These are phyloP conservation scores for Colletotrichum trifolii DNA, from an alignment of 2,329 filamentous ascomycete genomes.

Conservation along the genomic window DNA sequence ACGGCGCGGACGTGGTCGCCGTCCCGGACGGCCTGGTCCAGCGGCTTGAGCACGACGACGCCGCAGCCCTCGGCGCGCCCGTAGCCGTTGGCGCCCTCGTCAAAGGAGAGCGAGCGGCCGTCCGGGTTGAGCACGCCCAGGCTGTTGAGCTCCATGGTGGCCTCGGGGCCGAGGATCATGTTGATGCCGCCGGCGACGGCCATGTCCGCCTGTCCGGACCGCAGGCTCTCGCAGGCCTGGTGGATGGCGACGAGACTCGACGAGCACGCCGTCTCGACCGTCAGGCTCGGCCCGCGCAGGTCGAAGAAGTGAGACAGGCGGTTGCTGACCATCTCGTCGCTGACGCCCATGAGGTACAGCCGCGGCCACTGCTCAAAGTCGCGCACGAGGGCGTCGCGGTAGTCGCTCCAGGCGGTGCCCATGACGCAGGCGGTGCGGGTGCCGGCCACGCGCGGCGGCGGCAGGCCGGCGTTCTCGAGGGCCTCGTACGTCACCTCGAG, in stretches of 20 bases:
- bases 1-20: slow-evolving; percentile 52
- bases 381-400: slow-evolving; percentile 44
- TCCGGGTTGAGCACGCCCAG: slow-evolving; percentile 50
- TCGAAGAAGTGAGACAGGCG: slow-evolving; percentile 60
- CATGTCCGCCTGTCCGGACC: slow-evolving; percentile 39
- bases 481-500: slow-evolving; percentile 40
- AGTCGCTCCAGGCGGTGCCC: slow-evolving; percentile 18
- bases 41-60: slow-evolving; percentile 55
- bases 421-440: slow-evolving; percentile 26
- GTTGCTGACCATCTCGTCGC: slow-evolving; percentile 49
- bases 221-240: slow-evolving; percentile 47
- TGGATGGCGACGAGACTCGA: slow-evolving; percentile 59
- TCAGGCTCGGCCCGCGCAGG: slow-evolving; percentile 57
- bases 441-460: slow-evolving; percentile 12
- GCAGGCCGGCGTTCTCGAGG: slow-evolving; percentile 38
- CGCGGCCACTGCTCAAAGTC: slow-evolving; percentile 44
- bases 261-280: slow-evolving; percentile 63
- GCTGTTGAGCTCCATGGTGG: slow-evolving; percentile 23
- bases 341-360: slow-evolving; percentile 54
- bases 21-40: slow-evolving; percentile 54
- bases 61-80: slow-evolving; percentile 24
- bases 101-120: slow-evolving; percentile 29
- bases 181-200: slow-evolving; percentile 18
- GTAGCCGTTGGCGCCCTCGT: slow-evolving; percentile 20
- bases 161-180: slow-evolving; percentile 14